Evolutionary conservation across 2,329 filamentous ascomycete genomes (phyloP).

Genomic region (Neofusicoccum laricinum): DNA sequence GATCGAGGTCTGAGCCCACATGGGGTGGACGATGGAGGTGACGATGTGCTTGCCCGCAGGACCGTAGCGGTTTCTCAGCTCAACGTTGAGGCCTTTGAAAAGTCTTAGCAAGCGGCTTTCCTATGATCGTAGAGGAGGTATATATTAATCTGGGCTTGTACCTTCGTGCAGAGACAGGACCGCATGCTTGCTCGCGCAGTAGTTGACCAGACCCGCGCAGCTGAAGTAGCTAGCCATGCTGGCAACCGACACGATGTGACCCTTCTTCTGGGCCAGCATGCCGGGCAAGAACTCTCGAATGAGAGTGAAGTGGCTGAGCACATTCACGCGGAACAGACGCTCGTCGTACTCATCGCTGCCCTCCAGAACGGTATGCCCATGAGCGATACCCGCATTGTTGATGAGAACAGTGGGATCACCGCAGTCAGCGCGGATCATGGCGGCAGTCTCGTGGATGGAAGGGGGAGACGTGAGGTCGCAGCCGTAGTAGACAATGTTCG

Average conservation of each 20-base stretch:
- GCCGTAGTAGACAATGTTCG: constrained; percentile 27
- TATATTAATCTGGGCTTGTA: not conserved
- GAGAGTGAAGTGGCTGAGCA: constrained; percentile 28
- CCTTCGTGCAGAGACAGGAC: constrained; percentile 31
- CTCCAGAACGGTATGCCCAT: constrained; percentile 16
- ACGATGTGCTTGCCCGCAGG: constrained; percentile 26
- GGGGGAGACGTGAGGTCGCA: constrained; percentile 26
- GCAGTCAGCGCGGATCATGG: constrained; percentile 22
- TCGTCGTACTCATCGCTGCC: constrained; percentile 27
- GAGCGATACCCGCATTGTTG: constrained; percentile 31
- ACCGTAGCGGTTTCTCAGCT: constrained; percentile 26
- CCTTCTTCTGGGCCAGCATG: constrained; percentile 30
- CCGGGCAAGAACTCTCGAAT: constrained; percentile 30
- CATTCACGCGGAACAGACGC: constrained; percentile 29
- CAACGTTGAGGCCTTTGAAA: constrained; percentile 24
- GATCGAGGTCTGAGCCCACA: constrained; percentile 28
- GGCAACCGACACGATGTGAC: constrained; percentile 30
- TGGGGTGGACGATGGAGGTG: constrained; percentile 28
- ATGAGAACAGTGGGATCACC: constrained; percentile 29
- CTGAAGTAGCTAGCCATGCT: constrained; percentile 30
- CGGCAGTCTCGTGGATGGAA: constrained; percentile 22
- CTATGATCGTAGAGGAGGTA: not conserved
- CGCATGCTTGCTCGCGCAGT: constrained; percentile 28
- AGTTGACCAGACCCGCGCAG: constrained; percentile 26
- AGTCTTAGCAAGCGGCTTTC: not conserved